phyloP scores from a whole-genome alignment of 441 rosid species.

The Hura crepitans region DNA sequence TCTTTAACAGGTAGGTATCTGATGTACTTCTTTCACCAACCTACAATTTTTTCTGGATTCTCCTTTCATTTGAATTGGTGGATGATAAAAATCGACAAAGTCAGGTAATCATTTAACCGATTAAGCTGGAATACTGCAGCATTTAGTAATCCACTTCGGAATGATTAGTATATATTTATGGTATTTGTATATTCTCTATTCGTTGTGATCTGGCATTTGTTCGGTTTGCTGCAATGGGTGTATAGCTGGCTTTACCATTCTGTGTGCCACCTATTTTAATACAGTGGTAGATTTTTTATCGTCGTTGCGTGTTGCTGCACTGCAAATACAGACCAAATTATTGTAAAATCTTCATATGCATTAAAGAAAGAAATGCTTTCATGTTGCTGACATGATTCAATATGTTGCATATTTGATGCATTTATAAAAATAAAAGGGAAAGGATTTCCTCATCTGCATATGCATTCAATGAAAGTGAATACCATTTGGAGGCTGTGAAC shows the following conservation, averaged over 20 bases:
- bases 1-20: too few relatives aligned
- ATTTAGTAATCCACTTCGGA: too few relatives aligned
- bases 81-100: conserved; percentile 10
- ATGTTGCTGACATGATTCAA: too few relatives aligned
- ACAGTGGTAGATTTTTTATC: not conserved
- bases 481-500: too few relatives aligned
- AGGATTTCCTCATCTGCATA: not conserved
- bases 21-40: too few relatives aligned
- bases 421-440: not conserved
- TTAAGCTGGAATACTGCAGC: not conserved
- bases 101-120: not conserved
- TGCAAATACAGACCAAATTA: not conserved
- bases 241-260: not conserved
- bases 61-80: not conserved
- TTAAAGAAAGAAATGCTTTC: not conserved
- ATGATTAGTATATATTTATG: too few relatives aligned
- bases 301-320: not conserved
- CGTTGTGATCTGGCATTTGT: not conserved
- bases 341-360: not conserved
- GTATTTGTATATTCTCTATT: not conserved
- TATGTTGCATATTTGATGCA: not conserved
- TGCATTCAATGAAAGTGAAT: not conserved
- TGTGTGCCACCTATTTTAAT: too few relatives aligned
- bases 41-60: not conserved
- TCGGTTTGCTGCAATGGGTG: not conserved